Base-by-base conservation (phyloP, 2,329 filamentous ascomycete species). In the Penicillium thymicola region DNA sequence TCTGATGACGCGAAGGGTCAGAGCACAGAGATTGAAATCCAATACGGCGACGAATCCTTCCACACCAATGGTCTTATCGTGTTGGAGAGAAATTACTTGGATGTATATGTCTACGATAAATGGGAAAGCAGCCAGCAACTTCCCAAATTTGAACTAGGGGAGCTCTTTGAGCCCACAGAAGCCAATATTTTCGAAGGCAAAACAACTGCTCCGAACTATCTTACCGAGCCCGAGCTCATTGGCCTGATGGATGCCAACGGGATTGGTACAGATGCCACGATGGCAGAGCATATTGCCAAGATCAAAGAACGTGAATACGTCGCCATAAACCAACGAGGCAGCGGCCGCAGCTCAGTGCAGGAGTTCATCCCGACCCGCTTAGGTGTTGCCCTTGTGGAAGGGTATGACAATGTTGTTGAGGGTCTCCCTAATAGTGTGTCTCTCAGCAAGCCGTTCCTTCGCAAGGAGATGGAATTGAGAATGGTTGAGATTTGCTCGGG, bases 401-500 rank as follows among this genome's bases (percentile, higher is more conserved):
- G 94, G 1, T 99, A 97, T 69, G 92, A 99, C 73, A 87, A 89
- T 63, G 93, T 99, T 82, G 90, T 92, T 55, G 88, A 95, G 61
- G 92, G 96, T 67, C 92, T 89, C 27, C 64, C 70, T 11, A 73
- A 76, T 60, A 75, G 73, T 45, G 72, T 74, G 42, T 97, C 92
- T 68, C 82, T 99, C 49, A 90, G 92, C 72, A 97, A 97, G 75
- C 94, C 94, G 0, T 97, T 97, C 71, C 79, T 99, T 58, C 87
- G 94, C 55, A 97, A 97, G 75, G 92, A 99, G 80, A 97, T 97
- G 91, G 94, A 99, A 75, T 78, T 91, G 59, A 90, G 92, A 72
- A 97, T 99, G 93, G 94, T 92, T 72, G 90, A 90, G 56, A 97
- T 99, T 55, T 97, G 94, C 75, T 92, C 93, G 58, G 94, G 94